Evolutionary conservation across 176 grass and related monocot species (phyloP).

Genomic region (Bromus sterilis): DNA sequence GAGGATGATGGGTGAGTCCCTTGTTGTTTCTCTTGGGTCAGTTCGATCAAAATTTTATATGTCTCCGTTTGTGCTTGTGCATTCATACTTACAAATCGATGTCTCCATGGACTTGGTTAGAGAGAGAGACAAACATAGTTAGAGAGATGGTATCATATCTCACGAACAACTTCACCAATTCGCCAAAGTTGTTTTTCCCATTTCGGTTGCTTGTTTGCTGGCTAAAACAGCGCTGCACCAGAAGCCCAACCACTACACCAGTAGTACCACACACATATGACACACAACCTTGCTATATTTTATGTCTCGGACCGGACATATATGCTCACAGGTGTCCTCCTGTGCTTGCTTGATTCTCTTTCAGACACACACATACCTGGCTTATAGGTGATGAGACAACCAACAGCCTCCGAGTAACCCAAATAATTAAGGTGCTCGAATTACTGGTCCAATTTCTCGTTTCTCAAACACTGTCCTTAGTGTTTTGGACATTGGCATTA

Average conservation of each 20-base stretch:
- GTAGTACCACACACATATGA: neutral
- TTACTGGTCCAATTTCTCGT: neutral
- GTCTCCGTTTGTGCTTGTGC: neutral
- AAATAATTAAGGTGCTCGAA: neutral
- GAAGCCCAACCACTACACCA: neutral
- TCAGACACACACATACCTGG: neutral
- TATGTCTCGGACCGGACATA: conserved; percentile 2
- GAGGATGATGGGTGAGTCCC: conserved; percentile 32
- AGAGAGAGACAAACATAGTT: neutral
- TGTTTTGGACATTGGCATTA: neutral
- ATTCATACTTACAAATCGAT: neutral
- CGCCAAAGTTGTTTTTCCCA: neutral
- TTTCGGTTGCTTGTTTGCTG: neutral
- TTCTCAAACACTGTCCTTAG: neutral
- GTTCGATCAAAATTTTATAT: neutral
- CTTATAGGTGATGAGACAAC: neutral
- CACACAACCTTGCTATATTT: neutral
- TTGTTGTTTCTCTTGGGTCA: conserved; percentile 33
- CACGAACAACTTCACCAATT: conserved; percentile 7
- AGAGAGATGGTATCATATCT: neutral
- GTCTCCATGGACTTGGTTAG: neutral
- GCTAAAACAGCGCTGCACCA: neutral
- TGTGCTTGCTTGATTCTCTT: neutral
- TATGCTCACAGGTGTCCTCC: neutral
- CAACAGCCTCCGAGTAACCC: no score